Percentiles rank a stretch among this genome's conserved stretches.
Evolutionary conservation across 2,329 filamentous ascomycete species (phyloP).

Genomic region (Fusarium nurragi): DNA sequence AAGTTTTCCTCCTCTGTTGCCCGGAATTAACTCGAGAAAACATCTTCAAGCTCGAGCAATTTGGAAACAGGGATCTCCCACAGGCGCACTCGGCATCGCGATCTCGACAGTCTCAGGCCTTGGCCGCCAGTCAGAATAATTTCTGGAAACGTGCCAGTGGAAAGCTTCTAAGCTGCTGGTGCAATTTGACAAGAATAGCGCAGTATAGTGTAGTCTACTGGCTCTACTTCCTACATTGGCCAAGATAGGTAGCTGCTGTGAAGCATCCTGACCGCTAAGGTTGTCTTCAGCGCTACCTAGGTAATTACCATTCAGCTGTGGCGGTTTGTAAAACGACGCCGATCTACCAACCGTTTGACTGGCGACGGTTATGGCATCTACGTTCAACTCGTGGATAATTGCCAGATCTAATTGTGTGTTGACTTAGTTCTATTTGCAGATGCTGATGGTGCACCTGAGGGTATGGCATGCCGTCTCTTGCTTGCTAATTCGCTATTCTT

Average conservation of each 20-base stretch:
- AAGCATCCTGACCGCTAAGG: conserved; percentile 5
- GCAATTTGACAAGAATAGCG: conserved; percentile 9
- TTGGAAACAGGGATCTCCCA: conserved; percentile 6
- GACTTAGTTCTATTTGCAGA: neutral
- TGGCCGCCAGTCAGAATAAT: conserved; percentile 6
- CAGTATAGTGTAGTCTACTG: conserved; percentile 16
- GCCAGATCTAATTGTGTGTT: conserved; percentile 4
- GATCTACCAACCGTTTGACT: conserved; percentile 17
- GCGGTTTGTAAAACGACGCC: conserved; percentile 9
- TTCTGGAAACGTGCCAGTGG: conserved; percentile 13
- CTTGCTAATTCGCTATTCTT: neutral
- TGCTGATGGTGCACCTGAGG: neutral
- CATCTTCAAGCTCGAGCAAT: neutral
- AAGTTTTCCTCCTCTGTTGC: neutral
- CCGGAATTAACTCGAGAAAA: neutral
- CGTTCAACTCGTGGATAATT: conserved; percentile 18
- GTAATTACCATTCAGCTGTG: conserved; percentile 23
- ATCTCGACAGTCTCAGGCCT: conserved; percentile 11
- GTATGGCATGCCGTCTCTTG: neutral
- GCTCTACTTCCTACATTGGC: conserved; percentile 1
- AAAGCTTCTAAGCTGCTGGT: neutral
- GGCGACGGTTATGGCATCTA: conserved; percentile 27
- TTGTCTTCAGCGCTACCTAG: conserved; percentile 14
- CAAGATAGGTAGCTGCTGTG: conserved; percentile 2
- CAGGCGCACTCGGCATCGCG: conserved; percentile 7